Evolutionary conservation across 2,329 filamentous ascomycete species (phyloP), one percentile per base, ranked within the genome.

Genomic region (Mycosphaerella arachidis): DNA sequence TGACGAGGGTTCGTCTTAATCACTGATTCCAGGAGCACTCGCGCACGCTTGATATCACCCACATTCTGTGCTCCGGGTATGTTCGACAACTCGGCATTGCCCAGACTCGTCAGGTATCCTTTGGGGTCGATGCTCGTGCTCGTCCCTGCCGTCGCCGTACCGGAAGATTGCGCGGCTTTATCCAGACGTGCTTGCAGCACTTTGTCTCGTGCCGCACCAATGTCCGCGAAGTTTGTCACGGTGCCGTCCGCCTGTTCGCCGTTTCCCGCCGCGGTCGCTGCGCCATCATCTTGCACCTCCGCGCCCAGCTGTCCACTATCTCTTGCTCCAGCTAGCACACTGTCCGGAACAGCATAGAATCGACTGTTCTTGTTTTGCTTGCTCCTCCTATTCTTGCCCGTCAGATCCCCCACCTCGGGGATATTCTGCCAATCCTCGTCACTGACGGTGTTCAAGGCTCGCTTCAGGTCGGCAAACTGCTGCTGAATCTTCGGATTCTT

Each of bases 401-500:
- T 99, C 74, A 97, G 82, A 75, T 99, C 94, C 69, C 95, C 94
- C 35, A 97, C 93, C 71, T 99, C 95, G 5, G 94, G 95, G 45
- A 99, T 81, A 70, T 87, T 95, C 43, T 91, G 92, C 94, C 94
- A 99, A 69, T 99, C 92, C 63, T 99, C 93, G 73, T 97, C 93
- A 48, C 90, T 90, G 30, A 99, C 89, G 6, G 87, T 89, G 45
- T 90, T 88, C 40, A 99, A 83, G 5, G 91, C 91, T 71, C 95
- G 86, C 77, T 99, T 99, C 55, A 97, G 79, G 70, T 97, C 94
- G 72, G 92, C 92, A 74, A 99, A 99, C 75, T 99, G 94, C 68
- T 97, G 91, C 72, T 96, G 91, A 55, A 99, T 97, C 77, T 97
- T 99, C 13, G 94, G 94, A 74, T 99, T 97, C 75, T 96, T 93